phyloP scores from a whole-genome alignment of 441 rosid genomes.

The Francoa sonchifolia region DNA sequence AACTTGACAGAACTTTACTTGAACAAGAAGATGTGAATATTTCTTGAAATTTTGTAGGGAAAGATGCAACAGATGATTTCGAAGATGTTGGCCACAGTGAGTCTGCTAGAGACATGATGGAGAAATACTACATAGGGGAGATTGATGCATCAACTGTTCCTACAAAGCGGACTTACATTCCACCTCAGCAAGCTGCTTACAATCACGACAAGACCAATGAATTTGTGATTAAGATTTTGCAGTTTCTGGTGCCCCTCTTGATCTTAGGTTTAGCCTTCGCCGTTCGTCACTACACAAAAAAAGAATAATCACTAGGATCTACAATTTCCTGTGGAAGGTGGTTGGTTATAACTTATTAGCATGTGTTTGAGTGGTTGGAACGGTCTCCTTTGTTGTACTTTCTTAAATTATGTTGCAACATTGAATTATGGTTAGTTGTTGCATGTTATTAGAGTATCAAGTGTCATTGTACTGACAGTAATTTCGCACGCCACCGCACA shows the following conservation, averaged over 20 bases:
- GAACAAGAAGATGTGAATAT: background rate
- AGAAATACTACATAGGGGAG: constrained; percentile 57
- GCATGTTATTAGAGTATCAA: too few species aligned
- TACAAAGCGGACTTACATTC: constrained; percentile 30
- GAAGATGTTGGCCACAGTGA: constrained; percentile 97
- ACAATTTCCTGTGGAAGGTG: background rate
- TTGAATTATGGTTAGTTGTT: too few species aligned
- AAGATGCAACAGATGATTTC: constrained; percentile 80
- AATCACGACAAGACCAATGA: constrained; percentile 49
- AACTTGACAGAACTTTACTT: too few species aligned
- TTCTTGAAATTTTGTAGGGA: constrained; percentile 28
- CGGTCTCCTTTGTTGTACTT: too few species aligned
- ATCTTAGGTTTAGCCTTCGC: constrained; percentile 63
- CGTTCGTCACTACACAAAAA: constrained; percentile 63
- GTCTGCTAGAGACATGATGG: constrained; percentile 70
- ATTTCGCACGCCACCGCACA: too few species aligned
- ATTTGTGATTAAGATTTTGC: constrained; percentile 58
- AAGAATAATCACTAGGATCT: constrained; percentile 23
- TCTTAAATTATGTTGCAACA: too few species aligned
- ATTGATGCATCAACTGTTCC: constrained; percentile 54
- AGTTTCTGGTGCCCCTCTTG: constrained; percentile 70
- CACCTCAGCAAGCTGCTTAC: constrained; percentile 30
- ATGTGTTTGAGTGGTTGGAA: too few species aligned
- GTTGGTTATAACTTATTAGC: too few species aligned
- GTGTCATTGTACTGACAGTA: too few species aligned